These are phyloP conservation scores for Aspergillus alliaceus DNA, from an alignment of 2,329 filamentous ascomycete genomes.

Conservation along the genomic window DNA sequence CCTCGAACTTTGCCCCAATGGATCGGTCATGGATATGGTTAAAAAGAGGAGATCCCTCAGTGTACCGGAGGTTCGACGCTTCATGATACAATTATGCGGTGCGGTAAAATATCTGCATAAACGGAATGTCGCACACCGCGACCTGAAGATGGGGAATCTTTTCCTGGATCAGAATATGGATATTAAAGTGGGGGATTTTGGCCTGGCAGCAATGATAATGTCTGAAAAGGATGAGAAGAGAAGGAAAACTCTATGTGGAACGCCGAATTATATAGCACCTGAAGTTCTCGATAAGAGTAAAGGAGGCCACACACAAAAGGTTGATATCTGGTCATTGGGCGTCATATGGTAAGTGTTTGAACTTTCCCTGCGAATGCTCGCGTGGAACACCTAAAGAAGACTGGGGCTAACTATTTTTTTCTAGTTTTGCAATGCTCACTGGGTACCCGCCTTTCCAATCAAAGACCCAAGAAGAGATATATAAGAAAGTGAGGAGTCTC, in stretches of 20 bases:
- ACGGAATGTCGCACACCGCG: conserved; percentile 92
- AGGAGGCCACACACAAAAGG: conserved; percentile 94
- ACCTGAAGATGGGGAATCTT: conserved; percentile 97
- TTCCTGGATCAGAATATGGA: conserved; percentile 96
- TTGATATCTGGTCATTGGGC: conserved; percentile 96
- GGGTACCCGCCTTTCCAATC: conserved; percentile 97
- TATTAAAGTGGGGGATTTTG: conserved; percentile 96
- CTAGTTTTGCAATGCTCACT: conserved; percentile 89
- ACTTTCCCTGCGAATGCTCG: neutral
- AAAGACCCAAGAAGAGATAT: conserved; percentile 54
- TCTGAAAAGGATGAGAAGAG: conserved; percentile 85
- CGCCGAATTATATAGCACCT: conserved; percentile 96
- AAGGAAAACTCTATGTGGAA: conserved; percentile 91
- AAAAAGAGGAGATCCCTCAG: conserved; percentile 87
- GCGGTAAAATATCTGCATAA: conserved; percentile 98
- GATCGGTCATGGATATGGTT: conserved; percentile 96
- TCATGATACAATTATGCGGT: conserved; percentile 90
- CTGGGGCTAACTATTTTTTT: conserved; percentile 20
- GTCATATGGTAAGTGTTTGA: conserved; percentile 77
- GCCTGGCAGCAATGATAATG: conserved; percentile 84
- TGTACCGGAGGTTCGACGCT: conserved; percentile 89
- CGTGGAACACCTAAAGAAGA: neutral
- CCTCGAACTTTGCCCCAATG: conserved; percentile 90
- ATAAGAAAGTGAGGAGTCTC: conserved; percentile 49
- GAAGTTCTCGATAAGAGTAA: conserved; percentile 94